These are phyloP conservation scores for Aspergillus pseudoviridinutans DNA, from an alignment of 2,329 filamentous ascomycete genomes.

Conservation along the genomic window DNA sequence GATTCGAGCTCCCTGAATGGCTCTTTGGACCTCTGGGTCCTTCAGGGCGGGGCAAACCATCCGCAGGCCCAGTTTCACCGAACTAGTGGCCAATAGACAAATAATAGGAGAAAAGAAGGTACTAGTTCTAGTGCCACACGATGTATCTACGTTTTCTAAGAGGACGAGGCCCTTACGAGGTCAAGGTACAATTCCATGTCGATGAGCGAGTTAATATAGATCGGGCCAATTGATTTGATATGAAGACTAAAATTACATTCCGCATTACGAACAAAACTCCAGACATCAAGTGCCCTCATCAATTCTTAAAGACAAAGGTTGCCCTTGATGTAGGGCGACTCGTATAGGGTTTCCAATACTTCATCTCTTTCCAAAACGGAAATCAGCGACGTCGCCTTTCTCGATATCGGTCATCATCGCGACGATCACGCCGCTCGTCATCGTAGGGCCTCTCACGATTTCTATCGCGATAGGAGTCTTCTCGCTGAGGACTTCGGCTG, in stretches of 20 bases:
- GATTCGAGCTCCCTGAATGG: constrained; percentile 3
- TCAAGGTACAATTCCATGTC: background rate
- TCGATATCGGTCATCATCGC: constrained; percentile 28
- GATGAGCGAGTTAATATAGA: background rate
- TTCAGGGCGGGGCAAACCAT: background rate
- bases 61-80: constrained; percentile 19
- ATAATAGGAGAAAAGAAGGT: background rate
- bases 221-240: background rate
- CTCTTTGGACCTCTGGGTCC: constrained; percentile 7
- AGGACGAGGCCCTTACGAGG: background rate
- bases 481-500: constrained; percentile 26
- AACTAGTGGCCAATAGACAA: background rate
- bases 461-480: constrained; percentile 29
- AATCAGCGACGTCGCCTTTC: constrained; percentile 21
- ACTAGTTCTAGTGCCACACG: background rate
- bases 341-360: background rate
- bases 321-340: background rate
- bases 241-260: background rate
- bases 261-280: background rate
- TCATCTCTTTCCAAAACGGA: background rate
- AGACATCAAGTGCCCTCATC: background rate
- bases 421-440: constrained; percentile 25
- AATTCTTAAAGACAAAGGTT: background rate
- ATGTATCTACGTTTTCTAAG: background rate
- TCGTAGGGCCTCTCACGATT: constrained; percentile 36